A percentile compares a stretch with the other conserved stretches of the same genome.
phyloP scores from a whole-genome alignment of 2,329 filamentous ascomycete species.

The Huntiella omanensis region DNA sequence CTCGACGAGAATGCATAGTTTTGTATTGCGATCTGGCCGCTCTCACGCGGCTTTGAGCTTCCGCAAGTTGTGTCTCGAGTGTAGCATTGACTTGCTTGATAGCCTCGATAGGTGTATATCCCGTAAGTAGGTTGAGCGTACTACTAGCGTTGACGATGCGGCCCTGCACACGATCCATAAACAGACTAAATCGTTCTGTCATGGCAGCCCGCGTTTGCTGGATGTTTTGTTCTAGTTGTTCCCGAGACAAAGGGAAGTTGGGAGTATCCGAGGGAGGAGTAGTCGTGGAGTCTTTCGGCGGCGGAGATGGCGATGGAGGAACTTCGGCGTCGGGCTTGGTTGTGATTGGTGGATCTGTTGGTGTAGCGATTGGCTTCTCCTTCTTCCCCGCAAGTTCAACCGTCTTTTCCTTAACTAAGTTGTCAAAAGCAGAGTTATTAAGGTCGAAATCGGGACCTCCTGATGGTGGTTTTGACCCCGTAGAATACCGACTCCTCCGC shows the following conservation, averaged over 20 bases:
- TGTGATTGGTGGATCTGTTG: slow-evolving; percentile 8
- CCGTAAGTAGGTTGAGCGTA: slow-evolving; percentile 82
- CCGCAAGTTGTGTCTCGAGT: slow-evolving; percentile 39
- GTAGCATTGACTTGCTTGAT: slow-evolving; percentile 61
- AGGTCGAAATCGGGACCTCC: slow-evolving; percentile 1
- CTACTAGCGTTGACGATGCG: slow-evolving; percentile 73
- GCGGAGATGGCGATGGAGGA: slow-evolving; percentile 2
- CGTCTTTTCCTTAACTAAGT: slow-evolving; percentile 6
- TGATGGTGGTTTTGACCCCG: background rate
- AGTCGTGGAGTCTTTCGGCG: background rate
- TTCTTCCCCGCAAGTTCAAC: background rate
- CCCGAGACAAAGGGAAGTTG: background rate
- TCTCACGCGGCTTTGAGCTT: slow-evolving; percentile 47
- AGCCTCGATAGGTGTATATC: slow-evolving; percentile 77
- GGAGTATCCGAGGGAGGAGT: background rate
- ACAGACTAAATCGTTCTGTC: slow-evolving; percentile 32
- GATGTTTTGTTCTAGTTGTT: slow-evolving; percentile 12
- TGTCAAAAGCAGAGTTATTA: slow-evolving; percentile 10
- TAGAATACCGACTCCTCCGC: too few relatives aligned
- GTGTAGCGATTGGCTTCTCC: too few relatives aligned
- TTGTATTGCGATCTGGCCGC: slow-evolving; percentile 60
- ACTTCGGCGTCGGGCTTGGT: background rate
- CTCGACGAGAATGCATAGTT: slow-evolving; percentile 62
- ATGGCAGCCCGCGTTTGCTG: slow-evolving; percentile 17
- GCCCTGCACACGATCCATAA: slow-evolving; percentile 81